Base-by-base conservation (phyloP, 2,329 filamentous ascomycete genomes). In the Talaromyces sp. region DNA sequence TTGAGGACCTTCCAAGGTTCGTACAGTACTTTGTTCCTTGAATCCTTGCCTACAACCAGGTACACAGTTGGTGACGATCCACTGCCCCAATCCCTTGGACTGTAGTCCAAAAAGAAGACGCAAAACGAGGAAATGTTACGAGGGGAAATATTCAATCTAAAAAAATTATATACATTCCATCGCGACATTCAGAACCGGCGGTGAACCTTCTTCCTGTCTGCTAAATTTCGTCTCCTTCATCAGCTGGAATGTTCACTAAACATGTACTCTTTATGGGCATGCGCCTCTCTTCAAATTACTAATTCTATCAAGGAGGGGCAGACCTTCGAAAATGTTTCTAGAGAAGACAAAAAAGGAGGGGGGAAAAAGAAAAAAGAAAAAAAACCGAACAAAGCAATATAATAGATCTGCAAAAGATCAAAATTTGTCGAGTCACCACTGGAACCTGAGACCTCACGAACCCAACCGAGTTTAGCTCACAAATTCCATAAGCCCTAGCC, bases 371-470 rank as follows among this genome's bases (percentile, higher is more conserved):
- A n/a, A n/a, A n/a, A n/a, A n/a, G n/a, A n/a, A n/a, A n/a, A n/a
- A n/a, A n/a, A 4, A 27, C 24, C 47, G 13, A 52, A 52, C 29
- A 36, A 50, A 46, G 41, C 44, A 47, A 52, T 56, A 59, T 57
- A 55, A 56, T 57, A 44, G 60, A 63, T 63, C 61, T 56, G 37
- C 60, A 45, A 50, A 56, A 55, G 55, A 62, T 61, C 57, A 47
- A 40, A 56, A 60, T 62, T 22, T 13, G 51, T 42, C 56, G 47
- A 49, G 44, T 55, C 53, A 50, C 46, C 46, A 61, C 58, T 55
- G 43, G 57, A 40, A 51, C 37, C 20, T 56, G 27, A 36, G 29
- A 30, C 40, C 37, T 41, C 20, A 22, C 7, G 14, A 42, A 42
- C 22, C 24, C 5, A 27, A 27, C 24, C 9, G 24, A 9, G 24